phyloP scores from a whole-genome alignment of 805 yeast genomes.

The Spathaspora gorwiae region DNA sequence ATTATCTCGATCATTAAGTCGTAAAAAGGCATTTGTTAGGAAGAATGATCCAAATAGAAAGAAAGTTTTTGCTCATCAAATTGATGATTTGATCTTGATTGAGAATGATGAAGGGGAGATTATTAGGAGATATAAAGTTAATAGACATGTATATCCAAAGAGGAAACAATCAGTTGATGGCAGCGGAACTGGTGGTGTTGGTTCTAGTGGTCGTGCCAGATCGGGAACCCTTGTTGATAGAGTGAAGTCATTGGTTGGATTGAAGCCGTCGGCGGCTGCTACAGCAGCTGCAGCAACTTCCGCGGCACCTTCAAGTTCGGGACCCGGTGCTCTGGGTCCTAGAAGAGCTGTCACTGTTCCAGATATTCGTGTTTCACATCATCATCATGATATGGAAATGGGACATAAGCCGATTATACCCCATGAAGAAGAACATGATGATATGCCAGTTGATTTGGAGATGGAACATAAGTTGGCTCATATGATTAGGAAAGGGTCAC shows the following conservation, averaged over 20 bases:
- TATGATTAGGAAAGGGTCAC: background rate
- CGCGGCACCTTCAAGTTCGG: background rate
- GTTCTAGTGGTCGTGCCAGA: slow-evolving; percentile 24
- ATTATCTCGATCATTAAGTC: slow-evolving; percentile 9
- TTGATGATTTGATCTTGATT: slow-evolving; percentile 72
- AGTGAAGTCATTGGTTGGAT: slow-evolving; percentile 55
- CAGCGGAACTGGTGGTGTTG: slow-evolving; percentile 11
- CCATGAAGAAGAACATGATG: background rate
- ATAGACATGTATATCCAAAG: slow-evolving; percentile 38
- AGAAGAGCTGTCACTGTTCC: slow-evolving; percentile 1
- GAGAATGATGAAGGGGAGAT: slow-evolving; percentile 93
- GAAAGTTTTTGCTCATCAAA: slow-evolving; percentile 67
- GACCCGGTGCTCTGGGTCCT: background rate
- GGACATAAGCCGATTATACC: slow-evolving; percentile 2
- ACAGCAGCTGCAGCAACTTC: background rate
- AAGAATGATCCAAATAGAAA: slow-evolving; percentile 29
- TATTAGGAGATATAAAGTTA: slow-evolving; percentile 74
- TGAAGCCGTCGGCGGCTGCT: slow-evolving; percentile 20
- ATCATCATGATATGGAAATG: background rate
- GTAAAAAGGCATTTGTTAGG: slow-evolving; percentile 22
- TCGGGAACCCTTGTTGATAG: slow-evolving; percentile 39
- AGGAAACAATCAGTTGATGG: slow-evolving; percentile 5
- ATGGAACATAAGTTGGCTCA: slow-evolving; percentile 2
- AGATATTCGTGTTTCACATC: slow-evolving; percentile 4
- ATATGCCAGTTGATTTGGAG: slow-evolving; percentile 2